Conservation (phyloP, 106 monocot genomes). For the Dioscorea alata region DNA sequence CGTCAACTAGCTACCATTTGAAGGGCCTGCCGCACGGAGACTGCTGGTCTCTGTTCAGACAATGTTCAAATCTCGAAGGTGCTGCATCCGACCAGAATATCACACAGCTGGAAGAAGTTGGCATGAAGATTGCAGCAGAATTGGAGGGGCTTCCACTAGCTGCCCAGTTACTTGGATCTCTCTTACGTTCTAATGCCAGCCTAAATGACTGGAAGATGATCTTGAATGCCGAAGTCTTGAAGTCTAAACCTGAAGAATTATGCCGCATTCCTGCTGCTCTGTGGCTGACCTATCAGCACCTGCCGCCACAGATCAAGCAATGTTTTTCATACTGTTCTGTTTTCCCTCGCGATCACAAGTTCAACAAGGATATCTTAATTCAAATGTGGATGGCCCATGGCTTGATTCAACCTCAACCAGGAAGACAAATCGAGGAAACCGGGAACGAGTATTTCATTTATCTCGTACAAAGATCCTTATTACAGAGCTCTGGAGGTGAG, state of each 20-base stretch:
- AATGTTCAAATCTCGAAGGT: background rate
- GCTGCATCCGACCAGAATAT: background rate
- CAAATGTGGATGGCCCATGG: background rate
- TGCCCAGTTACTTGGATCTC: background rate
- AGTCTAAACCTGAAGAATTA: too few relatives aligned
- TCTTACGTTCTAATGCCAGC: background rate
- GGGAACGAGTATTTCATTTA: constrained; percentile 15
- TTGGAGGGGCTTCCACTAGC: background rate
- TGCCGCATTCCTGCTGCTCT: too few relatives aligned
- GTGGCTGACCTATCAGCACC: background rate
- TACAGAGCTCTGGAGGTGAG: too few relatives aligned
- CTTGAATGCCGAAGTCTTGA: background rate
- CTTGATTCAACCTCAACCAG: background rate
- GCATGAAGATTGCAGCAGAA: background rate
- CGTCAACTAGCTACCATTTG: background rate
- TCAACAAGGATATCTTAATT: background rate
- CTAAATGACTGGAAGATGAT: background rate
- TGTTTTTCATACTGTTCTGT: background rate
- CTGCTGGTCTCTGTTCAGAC: background rate
- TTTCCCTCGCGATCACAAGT: background rate
- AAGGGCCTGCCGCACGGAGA: background rate
- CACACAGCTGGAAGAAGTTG: background rate
- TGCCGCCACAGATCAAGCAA: background rate
- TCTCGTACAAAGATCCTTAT: background rate
- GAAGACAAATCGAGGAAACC: constrained; percentile 7